Conservation (phyloP, 768 basidiomycete species). For the Rhodotorula toruloides region DNA sequence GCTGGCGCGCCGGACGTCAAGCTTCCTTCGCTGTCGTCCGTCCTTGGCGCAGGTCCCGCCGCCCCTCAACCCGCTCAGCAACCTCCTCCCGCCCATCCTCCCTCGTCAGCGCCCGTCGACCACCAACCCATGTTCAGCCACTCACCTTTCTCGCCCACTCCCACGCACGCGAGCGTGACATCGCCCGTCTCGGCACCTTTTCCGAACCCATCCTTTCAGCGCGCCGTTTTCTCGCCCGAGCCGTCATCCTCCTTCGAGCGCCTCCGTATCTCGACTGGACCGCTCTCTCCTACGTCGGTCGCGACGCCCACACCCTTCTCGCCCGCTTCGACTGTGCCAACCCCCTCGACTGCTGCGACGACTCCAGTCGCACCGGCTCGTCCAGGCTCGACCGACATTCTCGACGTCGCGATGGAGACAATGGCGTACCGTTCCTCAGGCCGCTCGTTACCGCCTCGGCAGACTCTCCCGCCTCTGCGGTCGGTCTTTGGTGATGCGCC, state of each 20-base stretch:
- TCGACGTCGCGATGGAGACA: slow-evolving; percentile 33
- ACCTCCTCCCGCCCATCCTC: not conserved
- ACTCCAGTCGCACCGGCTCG: not conserved
- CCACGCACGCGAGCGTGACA: not conserved
- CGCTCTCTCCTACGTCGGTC: not conserved
- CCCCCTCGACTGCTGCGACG: not conserved
- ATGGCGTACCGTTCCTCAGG: slow-evolving; percentile 18
- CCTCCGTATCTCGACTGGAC: slow-evolving; percentile 22
- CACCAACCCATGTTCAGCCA: slow-evolving; percentile 4
- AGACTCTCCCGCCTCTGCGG: slow-evolving; percentile 28
- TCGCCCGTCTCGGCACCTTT: not conserved
- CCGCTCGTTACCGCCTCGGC: slow-evolving; percentile 16
- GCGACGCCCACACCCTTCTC: not conserved
- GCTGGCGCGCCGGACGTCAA: not conserved
- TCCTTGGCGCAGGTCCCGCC: not conserved
- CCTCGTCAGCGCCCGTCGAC: not conserved
- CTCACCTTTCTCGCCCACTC: slow-evolving; percentile 1
- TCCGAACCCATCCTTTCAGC: not conserved
- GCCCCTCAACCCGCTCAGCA: not conserved
- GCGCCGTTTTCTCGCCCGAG: slow-evolving; percentile 24
- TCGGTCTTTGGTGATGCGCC: slow-evolving; percentile 16
- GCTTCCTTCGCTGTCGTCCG: slow-evolving; percentile 21
- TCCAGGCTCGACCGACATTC: slow-evolving; percentile 8
- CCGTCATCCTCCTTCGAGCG: slow-evolving; percentile 30
- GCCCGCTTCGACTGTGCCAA: not conserved